A percentile compares a stretch with the other conserved stretches of the same genome.
phyloP scores from a whole-genome alignment of 1,284 basidiomycete genomes.

The Ganoderma lucidum region DNA sequence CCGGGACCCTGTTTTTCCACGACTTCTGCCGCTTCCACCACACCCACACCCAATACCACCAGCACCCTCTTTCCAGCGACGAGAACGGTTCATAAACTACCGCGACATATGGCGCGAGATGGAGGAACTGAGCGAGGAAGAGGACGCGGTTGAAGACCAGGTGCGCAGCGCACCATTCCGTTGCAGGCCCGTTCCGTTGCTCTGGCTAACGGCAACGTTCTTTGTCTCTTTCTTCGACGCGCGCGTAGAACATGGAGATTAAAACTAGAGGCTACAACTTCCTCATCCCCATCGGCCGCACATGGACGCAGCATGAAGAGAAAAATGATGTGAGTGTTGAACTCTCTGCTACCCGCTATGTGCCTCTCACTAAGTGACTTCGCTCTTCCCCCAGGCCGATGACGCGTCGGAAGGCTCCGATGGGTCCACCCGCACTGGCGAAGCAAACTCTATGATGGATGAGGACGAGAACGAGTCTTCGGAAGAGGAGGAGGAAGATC shows the following conservation, averaged over 20 bases:
- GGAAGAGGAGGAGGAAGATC: slow-evolving; percentile 51
- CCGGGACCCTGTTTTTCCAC: slow-evolving; percentile 64
- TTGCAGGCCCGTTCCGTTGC: neutral
- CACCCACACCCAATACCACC: slow-evolving; percentile 72
- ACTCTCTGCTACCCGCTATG: too few relatives aligned
- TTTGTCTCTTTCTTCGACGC: neutral
- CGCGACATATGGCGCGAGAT: slow-evolving; percentile 81
- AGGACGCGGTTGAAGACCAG: slow-evolving; percentile 77
- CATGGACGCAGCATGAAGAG: slow-evolving; percentile 79
- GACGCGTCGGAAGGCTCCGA: slow-evolving; percentile 58
- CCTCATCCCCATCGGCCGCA: slow-evolving; percentile 76
- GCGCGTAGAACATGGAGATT: slow-evolving; percentile 59
- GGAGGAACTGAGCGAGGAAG: slow-evolving; percentile 87
- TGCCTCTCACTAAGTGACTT: neutral
- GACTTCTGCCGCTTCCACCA: slow-evolving; percentile 70
- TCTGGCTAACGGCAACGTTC: slow-evolving; percentile 3
- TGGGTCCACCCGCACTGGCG: slow-evolving; percentile 46
- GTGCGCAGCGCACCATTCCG: slow-evolving; percentile 47
- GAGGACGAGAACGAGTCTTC: slow-evolving; percentile 46
- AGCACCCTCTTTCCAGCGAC: slow-evolving; percentile 53
- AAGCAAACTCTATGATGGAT: slow-evolving; percentile 47
- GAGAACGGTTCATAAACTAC: slow-evolving; percentile 63
- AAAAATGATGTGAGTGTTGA: slow-evolving; percentile 74
- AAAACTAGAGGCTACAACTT: slow-evolving; percentile 72
- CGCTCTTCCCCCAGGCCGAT: slow-evolving; percentile 47